Conservation (phyloP, 176 grass and related monocot genomes). For the Areca catechu region DNA sequence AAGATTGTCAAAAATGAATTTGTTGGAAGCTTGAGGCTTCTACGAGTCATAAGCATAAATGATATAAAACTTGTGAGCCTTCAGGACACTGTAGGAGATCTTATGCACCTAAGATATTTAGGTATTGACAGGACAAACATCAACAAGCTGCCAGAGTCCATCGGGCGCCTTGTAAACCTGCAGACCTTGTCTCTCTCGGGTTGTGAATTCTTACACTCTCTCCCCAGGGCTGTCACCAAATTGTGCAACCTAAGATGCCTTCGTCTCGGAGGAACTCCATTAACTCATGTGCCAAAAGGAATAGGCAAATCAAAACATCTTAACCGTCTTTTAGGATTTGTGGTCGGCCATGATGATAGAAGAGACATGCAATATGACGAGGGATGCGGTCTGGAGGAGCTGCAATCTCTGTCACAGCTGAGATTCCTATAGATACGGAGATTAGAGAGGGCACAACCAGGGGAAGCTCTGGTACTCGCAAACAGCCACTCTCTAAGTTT, state of each 20-base stretch:
- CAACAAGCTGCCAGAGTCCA: constrained; percentile 50
- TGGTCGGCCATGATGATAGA: constrained; percentile 42
- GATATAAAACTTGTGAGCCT: constrained; percentile 43
- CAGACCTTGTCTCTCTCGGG: constrained; percentile 54
- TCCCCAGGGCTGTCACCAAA: constrained; percentile 51
- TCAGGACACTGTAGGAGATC: constrained; percentile 44
- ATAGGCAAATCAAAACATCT: constrained; percentile 51
- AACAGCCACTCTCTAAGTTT: constrained; percentile 52
- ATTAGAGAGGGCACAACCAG: no score
- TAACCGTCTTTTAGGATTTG: constrained; percentile 52
- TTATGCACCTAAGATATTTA: constrained; percentile 73
- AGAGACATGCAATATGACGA: constrained; percentile 18
- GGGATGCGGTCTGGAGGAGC: no score
- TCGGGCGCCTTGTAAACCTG: constrained; percentile 60
- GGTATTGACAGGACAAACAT: constrained; percentile 61
- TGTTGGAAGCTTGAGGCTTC: constrained; percentile 26
- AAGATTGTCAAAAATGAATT: constrained; percentile 46
- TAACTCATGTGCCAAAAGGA: constrained; percentile 57
- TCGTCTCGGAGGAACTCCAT: constrained; percentile 36
- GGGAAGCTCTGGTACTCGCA: constrained; percentile 36
- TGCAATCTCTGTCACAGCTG: no score
- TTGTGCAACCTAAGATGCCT: constrained; percentile 59
- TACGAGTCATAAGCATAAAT: constrained; percentile 54
- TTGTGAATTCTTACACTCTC: constrained; percentile 44
- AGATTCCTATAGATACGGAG: no score